Percentiles rank a stretch among this genome's conserved stretches.
Conservation (phyloP, 2,329 filamentous ascomycete genomes). For the Calonectria crousiana region DNA sequence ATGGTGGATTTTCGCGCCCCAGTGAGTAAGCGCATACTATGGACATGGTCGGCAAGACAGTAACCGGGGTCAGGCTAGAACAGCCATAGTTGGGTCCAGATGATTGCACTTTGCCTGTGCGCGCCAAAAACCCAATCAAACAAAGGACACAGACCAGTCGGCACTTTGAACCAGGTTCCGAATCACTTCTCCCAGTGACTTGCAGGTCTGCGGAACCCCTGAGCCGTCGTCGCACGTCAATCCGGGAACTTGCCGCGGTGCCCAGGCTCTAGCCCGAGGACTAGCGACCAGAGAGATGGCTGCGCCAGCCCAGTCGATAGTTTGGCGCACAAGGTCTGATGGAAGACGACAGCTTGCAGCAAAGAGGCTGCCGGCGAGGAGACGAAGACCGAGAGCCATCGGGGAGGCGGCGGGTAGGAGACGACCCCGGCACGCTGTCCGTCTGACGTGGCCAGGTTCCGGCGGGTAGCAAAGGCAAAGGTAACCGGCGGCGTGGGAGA, state of each 20-base stretch:
- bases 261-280: conserved; percentile 15
- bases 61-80: not conserved
- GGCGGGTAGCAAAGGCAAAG: not conserved
- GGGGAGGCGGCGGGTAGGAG: not conserved
- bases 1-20: not conserved
- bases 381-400: conserved; percentile 4
- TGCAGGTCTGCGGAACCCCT: conserved; percentile 1
- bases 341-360: not conserved
- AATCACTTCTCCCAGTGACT: conserved; percentile 1
- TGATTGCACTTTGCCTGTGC: not conserved
- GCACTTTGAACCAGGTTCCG: not conserved
- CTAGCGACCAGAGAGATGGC: not conserved
- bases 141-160: not conserved
- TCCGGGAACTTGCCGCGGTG: conserved; percentile 9
- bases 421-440: not conserved
- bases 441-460: not conserved
- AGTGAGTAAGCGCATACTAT: not conserved
- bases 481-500: conserved; percentile 8
- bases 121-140: not conserved
- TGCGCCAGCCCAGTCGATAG: conserved; percentile 14
- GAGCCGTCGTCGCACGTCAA: conserved; percentile 10
- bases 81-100: not conserved
- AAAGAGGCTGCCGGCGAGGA: not conserved
- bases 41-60: not conserved
- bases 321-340: conserved; percentile 2